Percentiles rank a stretch among this genome's conserved stretches.
These are phyloP conservation scores for Cyberlindnera euphorbiae DNA, from an alignment of 805 yeast species.

Conservation along the genomic window DNA sequence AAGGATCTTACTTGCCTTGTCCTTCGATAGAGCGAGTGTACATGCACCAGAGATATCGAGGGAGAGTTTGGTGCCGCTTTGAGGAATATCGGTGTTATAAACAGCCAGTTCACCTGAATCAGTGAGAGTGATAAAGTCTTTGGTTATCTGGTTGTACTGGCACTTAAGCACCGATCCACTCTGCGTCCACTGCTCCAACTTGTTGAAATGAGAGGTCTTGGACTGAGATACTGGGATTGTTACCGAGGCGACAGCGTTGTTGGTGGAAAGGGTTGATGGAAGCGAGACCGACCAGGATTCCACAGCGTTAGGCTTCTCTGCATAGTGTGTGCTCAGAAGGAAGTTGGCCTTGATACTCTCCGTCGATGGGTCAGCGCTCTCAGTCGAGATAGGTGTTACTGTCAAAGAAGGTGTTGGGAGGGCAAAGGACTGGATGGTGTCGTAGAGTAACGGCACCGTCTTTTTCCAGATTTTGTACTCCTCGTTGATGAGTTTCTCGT, in stretches of 20 bases:
- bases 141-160: constrained; percentile 26
- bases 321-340: constrained; percentile 43
- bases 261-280: constrained; percentile 44
- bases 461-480: constrained; percentile 82
- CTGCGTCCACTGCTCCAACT: constrained; percentile 54
- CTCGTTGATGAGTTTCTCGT: constrained; percentile 65
- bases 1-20: constrained; percentile 40
- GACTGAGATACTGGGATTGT: constrained; percentile 8
- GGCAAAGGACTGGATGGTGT: constrained; percentile 56
- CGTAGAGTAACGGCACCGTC: constrained; percentile 73
- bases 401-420: constrained; percentile 55
- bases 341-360: constrained; percentile 35
- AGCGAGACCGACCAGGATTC: constrained; percentile 33
- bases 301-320: constrained; percentile 37
- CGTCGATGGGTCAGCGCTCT: constrained; percentile 20
- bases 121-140: constrained; percentile 20
- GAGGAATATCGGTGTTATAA: too few relatives aligned
- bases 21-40: neutral
- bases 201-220: constrained; percentile 7
- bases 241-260: constrained; percentile 16
- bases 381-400: constrained; percentile 49
- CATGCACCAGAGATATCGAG: neutral
- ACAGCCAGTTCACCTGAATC: constrained; percentile 44
- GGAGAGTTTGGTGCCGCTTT: too few relatives aligned
- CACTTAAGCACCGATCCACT: constrained; percentile 29